A percentile compares a stretch with the other conserved stretches of the same genome.
Conservation (phyloP, 108 stramenopile species). For the Aurantiochytrium sp. region DNA sequence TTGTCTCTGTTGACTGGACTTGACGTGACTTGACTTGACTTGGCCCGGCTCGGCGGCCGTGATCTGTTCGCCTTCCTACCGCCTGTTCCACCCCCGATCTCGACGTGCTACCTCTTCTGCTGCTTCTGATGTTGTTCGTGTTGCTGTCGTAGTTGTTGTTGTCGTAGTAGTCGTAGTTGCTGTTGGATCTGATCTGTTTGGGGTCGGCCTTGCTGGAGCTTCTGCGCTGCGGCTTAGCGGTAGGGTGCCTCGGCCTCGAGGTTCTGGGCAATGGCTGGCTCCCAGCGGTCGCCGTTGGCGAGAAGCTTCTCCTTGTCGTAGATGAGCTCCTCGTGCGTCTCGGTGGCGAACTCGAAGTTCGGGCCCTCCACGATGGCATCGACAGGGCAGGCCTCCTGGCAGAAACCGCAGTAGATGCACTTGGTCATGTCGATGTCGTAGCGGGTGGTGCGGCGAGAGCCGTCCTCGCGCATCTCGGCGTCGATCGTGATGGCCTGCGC, state of each 20-base stretch:
- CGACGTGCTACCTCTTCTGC: no score
- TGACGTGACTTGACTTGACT: no score
- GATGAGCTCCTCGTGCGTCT: slow-evolving; percentile 95
- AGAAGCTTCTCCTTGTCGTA: slow-evolving; percentile 99
- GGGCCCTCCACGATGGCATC: slow-evolving; percentile 99
- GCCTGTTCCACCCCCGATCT: no score
- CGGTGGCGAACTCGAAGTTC: slow-evolving; percentile 98
- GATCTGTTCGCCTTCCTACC: no score
- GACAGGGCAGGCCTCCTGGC: slow-evolving; percentile 94
- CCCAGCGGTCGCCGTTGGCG: slow-evolving; percentile 98
- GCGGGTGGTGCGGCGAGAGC: slow-evolving; percentile 85
- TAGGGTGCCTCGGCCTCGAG: slow-evolving; percentile 89
- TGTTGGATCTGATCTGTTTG: no score
- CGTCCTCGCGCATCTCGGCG: slow-evolving; percentile 64
- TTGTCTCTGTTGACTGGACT: no score
- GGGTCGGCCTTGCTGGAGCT: no score
- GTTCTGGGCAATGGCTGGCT: slow-evolving; percentile 94
- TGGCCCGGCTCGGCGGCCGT: no score
- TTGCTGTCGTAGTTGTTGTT: no score
- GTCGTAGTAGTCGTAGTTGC: no score
- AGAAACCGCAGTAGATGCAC: slow-evolving; percentile 99
- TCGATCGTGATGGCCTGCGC: slow-evolving; percentile 99
- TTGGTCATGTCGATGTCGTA: slow-evolving; percentile 99
- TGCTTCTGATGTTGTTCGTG: no score
- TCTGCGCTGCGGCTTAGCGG: no score